Evolutionary conservation across 148 eudicot species (phyloP), one percentile per base, ranked within the genome.

Genomic region (Fagopyrum homotropicum): DNA sequence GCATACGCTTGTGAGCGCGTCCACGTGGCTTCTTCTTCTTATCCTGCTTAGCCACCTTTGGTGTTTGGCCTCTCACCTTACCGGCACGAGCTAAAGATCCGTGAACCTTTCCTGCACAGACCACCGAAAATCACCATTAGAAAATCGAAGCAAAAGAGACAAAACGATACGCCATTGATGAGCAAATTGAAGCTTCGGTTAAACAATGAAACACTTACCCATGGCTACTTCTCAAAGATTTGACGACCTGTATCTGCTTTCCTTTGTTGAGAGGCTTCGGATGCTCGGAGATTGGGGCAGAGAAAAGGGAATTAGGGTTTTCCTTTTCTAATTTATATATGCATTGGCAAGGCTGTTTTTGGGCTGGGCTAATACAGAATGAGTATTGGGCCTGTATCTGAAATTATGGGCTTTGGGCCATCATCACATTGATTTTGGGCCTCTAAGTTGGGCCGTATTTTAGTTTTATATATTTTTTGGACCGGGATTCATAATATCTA

Each of bases 1-100:
- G 95, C 77, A 88, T 80, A 35, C 97, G 91, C 86, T 92, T 92
- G 91, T 92, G 90, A 35, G 97, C 97, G n/a, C 97, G 89, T 29
- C 97, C 97, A 19, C 93, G 87, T 19, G 98, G 96, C 93, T 90
- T 75, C 93, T 90, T 93, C 93, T 93, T 93, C 91, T 93, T 93
- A 82, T 93, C 98, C 81, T 90, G 96, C 79, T 85, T 85, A 0
- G 98, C 96, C 0, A 93, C 96, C 78, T 93, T 93, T 0, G 96
- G 98, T 2, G 98, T 90, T 73, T 90, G 98, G 0, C 98, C 98
- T 82, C 98, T 87, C 76, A 93, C 98, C 84, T 93, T 90, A n/a
- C 97, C 97, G 6, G 97, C 97, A 81, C 97, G 95, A 4, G 97
- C 97, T 86, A 92, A 81, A 0, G 98, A 90, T 83, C 98, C 98